Conservation (phyloP, 1,284 basidiomycete species). For the Wolfiporia cocos region DNA sequence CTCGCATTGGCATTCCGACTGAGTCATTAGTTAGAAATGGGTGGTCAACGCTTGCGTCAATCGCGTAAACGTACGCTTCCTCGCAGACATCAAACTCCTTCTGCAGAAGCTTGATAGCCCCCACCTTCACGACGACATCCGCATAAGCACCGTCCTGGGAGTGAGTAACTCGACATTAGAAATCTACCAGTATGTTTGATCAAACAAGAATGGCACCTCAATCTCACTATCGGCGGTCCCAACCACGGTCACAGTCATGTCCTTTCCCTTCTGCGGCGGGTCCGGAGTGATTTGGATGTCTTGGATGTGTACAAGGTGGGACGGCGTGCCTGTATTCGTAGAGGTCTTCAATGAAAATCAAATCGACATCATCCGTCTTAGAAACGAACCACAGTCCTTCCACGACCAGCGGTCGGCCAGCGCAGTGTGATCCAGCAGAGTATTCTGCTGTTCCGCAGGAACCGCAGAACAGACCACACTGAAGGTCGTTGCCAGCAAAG, state of each 20-base stretch:
- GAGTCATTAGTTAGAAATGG: slow-evolving; percentile 6
- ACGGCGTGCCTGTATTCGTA: slow-evolving; percentile 34
- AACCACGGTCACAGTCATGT: slow-evolving; percentile 76
- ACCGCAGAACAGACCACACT: slow-evolving; percentile 28
- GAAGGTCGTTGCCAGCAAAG: slow-evolving; percentile 31
- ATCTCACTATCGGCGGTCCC: slow-evolving; percentile 57
- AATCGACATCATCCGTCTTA: not conserved
- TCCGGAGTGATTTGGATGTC: slow-evolving; percentile 71
- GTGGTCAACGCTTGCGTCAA: too few relatives aligned
- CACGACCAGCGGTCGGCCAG: slow-evolving; percentile 47
- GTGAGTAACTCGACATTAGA: too few relatives aligned
- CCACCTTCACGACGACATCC: slow-evolving; percentile 85
- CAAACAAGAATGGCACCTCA: slow-evolving; percentile 43
- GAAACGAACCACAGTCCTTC: slow-evolving; percentile 49
- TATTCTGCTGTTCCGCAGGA: slow-evolving; percentile 33
- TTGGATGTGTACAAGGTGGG: slow-evolving; percentile 51
- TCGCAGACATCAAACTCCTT: slow-evolving; percentile 87
- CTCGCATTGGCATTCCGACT: slow-evolving; percentile 64
- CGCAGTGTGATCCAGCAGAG: slow-evolving; percentile 22
- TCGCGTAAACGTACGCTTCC: slow-evolving; percentile 72
- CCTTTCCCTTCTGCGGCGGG: slow-evolving; percentile 77
- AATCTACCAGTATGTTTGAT: too few relatives aligned
- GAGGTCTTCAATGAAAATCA: not conserved
- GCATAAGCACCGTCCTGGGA: slow-evolving; percentile 89
- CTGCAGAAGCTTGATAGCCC: slow-evolving; percentile 76